Evolutionary conservation across 1,284 basidiomycete species (phyloP).

Genomic region (Naganishia sp.): DNA sequence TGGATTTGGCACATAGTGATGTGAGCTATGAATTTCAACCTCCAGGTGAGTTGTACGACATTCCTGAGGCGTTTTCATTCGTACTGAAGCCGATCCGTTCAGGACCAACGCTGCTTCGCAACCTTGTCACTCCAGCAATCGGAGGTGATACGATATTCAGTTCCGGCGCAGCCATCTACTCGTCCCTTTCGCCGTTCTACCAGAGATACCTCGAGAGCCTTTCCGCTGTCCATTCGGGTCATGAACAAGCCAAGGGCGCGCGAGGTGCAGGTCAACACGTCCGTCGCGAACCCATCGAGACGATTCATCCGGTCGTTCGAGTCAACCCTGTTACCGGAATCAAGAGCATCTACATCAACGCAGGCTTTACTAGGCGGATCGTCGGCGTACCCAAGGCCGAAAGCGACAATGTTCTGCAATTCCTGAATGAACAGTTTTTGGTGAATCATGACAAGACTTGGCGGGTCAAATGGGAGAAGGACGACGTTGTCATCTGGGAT

Average conservation of each 20-base stretch:
- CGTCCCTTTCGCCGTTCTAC: constrained; percentile 67
- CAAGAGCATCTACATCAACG: constrained; percentile 55
- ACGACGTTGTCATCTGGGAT: constrained; percentile 47
- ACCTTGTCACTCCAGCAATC: constrained; percentile 67
- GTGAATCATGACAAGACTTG: constrained; percentile 63
- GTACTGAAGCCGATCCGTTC: no score
- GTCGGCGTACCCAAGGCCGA: constrained; percentile 76
- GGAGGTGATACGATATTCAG: constrained; percentile 71
- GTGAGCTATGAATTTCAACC: constrained; percentile 67
- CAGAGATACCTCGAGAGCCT: constrained; percentile 68
- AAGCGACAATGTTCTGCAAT: constrained; percentile 68
- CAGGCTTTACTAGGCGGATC: constrained; percentile 62
- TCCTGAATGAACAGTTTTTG: constrained; percentile 70
- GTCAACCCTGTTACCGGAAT: constrained; percentile 52
- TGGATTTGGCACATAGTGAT: constrained; percentile 75
- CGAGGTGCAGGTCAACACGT: constrained; percentile 63
- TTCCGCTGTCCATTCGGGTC: constrained; percentile 67
- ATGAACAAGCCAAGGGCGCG: constrained; percentile 64
- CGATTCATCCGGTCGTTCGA: constrained; percentile 56
- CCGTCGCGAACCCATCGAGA: constrained; percentile 69
- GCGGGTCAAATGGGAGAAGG: constrained; percentile 44
- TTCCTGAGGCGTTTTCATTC: no score
- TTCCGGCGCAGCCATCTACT: constrained; percentile 65
- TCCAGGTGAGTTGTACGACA: constrained; percentile 36
- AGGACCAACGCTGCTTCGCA: constrained; percentile 79